Base-by-base conservation (phyloP, 2,329 filamentous ascomycete species). In the Trichoderma sp. region DNA sequence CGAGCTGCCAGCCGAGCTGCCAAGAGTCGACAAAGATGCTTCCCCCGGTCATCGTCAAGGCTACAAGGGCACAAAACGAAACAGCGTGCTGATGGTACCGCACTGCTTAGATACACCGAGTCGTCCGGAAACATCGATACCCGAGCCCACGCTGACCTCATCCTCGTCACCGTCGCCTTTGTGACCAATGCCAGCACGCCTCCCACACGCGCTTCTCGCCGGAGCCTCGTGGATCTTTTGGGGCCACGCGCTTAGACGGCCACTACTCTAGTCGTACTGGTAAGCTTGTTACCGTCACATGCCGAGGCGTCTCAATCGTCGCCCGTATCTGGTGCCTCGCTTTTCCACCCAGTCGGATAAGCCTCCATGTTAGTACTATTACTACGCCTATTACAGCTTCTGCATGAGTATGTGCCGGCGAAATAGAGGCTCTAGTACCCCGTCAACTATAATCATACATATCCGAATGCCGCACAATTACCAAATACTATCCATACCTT, bases 211-310 rank as follows among this genome's bases (percentile, higher is more conserved):
- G 59, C 35, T 45, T 72, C 59, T 62, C 59, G 35, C 38, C 27
- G 14, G 18, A 29, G 68, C 53, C 53, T 71, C 53, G 56, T 63
- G 56, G 33, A 50, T 71, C 27, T 41, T 31, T 31, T 27, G 56
- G 56, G 56, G 68, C 53, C 56, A 63, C 69, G 69, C 69, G 69
- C 69, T 64, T 72, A 72, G 56, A 45, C 60, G 38, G 24, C 69
- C 60, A 72, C 60, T 72, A n/a, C 59, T 50, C 21, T 21, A 56
- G 5, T 24, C 5, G n/a, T 14, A 24, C 50, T 9, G 18, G 27
- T 63, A 35, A 50, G 69, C 68, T 63, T 21, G 27, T 63, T 38
- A n/a, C 27, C n/a, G 56, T 60, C 69, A 53, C 69, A 27, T 64
- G 69, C 38, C 21, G 8, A 7, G 11, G 27, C 14, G 27, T 63